These are phyloP conservation scores for Spathaspora sp. DNA, from an alignment of 1,139 yeast genomes.

Conservation along the genomic window DNA sequence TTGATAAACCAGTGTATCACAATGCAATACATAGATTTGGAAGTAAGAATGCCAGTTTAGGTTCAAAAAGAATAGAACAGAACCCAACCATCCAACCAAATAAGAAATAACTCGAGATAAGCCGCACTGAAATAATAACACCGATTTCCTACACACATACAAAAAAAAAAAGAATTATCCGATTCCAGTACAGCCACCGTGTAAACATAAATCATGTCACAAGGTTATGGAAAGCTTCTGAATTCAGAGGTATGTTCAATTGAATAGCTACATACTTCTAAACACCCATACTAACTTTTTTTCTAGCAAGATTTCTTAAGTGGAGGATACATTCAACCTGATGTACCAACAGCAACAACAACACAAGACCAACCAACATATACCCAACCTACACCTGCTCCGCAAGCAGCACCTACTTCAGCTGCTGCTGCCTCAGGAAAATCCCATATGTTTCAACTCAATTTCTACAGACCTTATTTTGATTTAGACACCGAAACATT, in stretches of 20 bases:
- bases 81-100: not conserved
- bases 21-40: slow-evolving; percentile 1
- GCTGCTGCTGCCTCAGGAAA: slow-evolving; percentile 18
- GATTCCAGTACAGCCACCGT: not conserved
- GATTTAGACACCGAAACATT: slow-evolving; percentile 67
- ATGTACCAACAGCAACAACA: slow-evolving; percentile 7
- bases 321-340: slow-evolving; percentile 21
- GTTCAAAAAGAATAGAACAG: not conserved
- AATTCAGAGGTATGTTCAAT: slow-evolving; percentile 7
- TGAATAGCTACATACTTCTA: not conserved
- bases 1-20: not conserved
- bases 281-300: slow-evolving; percentile 5
- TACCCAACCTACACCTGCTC: slow-evolving; percentile 3
- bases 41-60: slow-evolving; percentile 2
- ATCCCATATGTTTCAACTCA: slow-evolving; percentile 53
- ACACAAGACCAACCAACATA: not conserved
- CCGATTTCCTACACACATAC: not conserved
- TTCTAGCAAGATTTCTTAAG: slow-evolving; percentile 13
- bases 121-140: not conserved
- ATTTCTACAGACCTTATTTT: slow-evolving; percentile 58
- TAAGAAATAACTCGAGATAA: not conserved
- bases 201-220: slow-evolving; percentile 4
- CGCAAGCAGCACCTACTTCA: slow-evolving; percentile 3
- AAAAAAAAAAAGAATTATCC: not conserved
- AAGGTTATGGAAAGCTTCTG: slow-evolving; percentile 6